Percentiles rank a stretch among this genome's conserved stretches.
phyloP scores from a whole-genome alignment of 257 asterid species.

The Primulina huaijiensis region DNA sequence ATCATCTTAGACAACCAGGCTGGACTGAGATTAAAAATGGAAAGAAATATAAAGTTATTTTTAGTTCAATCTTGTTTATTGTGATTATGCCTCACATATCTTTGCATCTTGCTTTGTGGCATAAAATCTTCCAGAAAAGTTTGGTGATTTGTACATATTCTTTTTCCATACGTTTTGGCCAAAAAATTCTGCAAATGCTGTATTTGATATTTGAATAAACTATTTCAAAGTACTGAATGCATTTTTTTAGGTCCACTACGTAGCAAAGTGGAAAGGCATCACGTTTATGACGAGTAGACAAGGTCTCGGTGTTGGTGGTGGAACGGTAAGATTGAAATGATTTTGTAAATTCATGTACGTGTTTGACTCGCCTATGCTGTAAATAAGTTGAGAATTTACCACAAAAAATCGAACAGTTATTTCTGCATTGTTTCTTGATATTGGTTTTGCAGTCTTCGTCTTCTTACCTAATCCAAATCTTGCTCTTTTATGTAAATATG shows the following conservation, averaged over 20 bases:
- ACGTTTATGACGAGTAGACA: constrained; percentile 95
- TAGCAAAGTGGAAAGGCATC: constrained; percentile 88
- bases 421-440: constrained; percentile 2
- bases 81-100: neutral
- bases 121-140: neutral
- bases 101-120: neutral
- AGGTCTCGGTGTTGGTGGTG: constrained; percentile 92
- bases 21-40: too few species aligned
- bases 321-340: constrained; percentile 59
- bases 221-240: constrained; percentile 12
- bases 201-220: neutral
- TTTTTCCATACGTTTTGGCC: neutral
- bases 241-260: constrained; percentile 74
- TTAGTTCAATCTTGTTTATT: too few species aligned
- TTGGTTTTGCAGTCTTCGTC: neutral
- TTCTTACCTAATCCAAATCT: too few species aligned
- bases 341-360: neutral
- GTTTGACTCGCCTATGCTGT: neutral
- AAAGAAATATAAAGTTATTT: too few species aligned
- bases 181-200: neutral
- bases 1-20: neutral
- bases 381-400: too few species aligned
- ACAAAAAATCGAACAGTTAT: neutral
- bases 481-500: neutral
- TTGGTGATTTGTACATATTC: neutral